A percentile compares a stretch with the other conserved stretches of the same genome.
Evolutionary conservation across 768 basidiomycete genomes (phyloP).

Genomic region (Plicaturopsis crispa): DNA sequence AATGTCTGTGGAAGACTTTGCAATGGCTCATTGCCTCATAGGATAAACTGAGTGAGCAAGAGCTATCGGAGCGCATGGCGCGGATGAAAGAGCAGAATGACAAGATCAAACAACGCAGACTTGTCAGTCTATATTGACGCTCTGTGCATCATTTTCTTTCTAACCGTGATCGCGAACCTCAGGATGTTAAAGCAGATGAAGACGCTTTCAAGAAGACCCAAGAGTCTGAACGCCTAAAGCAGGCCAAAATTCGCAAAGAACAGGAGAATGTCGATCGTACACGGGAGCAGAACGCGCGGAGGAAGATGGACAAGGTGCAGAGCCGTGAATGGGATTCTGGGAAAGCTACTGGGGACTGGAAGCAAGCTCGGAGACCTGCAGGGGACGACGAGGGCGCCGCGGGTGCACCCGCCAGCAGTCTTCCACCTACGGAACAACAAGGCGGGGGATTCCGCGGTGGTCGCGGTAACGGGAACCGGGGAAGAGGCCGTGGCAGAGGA

Average conservation of each 20-base stretch:
- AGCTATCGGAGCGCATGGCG: constrained; percentile 59
- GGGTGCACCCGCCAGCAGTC: too few relatives aligned
- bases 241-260: constrained; percentile 51
- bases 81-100: constrained; percentile 68
- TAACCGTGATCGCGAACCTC: constrained; percentile 2
- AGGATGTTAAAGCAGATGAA: constrained; percentile 81
- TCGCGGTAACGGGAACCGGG: not conserved
- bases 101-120: constrained; percentile 63
- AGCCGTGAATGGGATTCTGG: constrained; percentile 57
- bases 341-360: not conserved
- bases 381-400: too few relatives aligned
- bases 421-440: too few relatives aligned
- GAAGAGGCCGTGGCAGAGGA: not conserved
- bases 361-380: not conserved
- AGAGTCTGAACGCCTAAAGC: constrained; percentile 52
- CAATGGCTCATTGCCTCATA: constrained; percentile 16
- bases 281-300: constrained; percentile 70
- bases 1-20: constrained; percentile 1
- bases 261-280: constrained; percentile 65
- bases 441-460: too few relatives aligned
- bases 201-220: constrained; percentile 69
- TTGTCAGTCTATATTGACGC: too few relatives aligned
- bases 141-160: constrained; percentile 1
- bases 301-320: constrained; percentile 76
- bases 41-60: constrained; percentile 67